Conservation (phyloP, 2,329 filamentous ascomycete genomes). For the Drechmeria coniospora region DNA sequence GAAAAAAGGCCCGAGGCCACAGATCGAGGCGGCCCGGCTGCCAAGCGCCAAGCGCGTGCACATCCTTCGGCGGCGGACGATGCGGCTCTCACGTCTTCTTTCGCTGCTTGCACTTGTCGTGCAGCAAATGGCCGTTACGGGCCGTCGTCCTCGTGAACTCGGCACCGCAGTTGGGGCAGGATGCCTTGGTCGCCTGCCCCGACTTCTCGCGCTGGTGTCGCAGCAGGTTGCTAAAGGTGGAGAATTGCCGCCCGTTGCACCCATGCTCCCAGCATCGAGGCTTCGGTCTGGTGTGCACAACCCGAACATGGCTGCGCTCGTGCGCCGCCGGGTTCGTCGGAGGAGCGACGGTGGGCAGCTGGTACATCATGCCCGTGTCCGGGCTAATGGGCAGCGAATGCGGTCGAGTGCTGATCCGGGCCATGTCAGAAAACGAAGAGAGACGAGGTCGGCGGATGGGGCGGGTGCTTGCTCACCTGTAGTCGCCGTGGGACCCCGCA, state of each 20-base stretch:
- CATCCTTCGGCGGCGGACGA: slow-evolving; percentile 5
- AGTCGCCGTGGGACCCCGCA: slow-evolving; percentile 17
- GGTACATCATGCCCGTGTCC: slow-evolving; percentile 28
- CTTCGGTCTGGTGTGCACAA: slow-evolving; percentile 69
- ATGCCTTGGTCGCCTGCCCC: slow-evolving; percentile 75
- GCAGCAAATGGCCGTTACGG: slow-evolving; percentile 67
- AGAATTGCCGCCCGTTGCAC: slow-evolving; percentile 90
- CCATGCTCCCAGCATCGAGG: slow-evolving; percentile 96
- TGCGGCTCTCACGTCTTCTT: slow-evolving; percentile 11
- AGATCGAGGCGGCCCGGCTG: no score
- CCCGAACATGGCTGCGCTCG: slow-evolving; percentile 40
- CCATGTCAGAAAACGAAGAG: slow-evolving; percentile 9
- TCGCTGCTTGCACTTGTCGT: slow-evolving; percentile 80
- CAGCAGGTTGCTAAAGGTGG: slow-evolving; percentile 87
- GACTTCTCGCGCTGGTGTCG: slow-evolving; percentile 91
- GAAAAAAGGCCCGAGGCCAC: no score
- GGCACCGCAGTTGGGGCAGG: slow-evolving; percentile 79
- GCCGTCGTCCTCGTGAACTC: slow-evolving; percentile 85
- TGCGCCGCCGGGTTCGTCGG: slow-evolving; percentile 18
- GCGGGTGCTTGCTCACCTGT: slow-evolving; percentile 27
- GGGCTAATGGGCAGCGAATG: slow-evolving; percentile 21
- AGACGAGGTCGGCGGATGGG: no score
- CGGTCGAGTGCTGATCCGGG: slow-evolving; percentile 18
- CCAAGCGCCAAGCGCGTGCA: no score
- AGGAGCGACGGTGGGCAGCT: slow-evolving; percentile 22